Conservation (phyloP, 1,284 basidiomycete genomes). For the Malassezia sp. region DNA sequence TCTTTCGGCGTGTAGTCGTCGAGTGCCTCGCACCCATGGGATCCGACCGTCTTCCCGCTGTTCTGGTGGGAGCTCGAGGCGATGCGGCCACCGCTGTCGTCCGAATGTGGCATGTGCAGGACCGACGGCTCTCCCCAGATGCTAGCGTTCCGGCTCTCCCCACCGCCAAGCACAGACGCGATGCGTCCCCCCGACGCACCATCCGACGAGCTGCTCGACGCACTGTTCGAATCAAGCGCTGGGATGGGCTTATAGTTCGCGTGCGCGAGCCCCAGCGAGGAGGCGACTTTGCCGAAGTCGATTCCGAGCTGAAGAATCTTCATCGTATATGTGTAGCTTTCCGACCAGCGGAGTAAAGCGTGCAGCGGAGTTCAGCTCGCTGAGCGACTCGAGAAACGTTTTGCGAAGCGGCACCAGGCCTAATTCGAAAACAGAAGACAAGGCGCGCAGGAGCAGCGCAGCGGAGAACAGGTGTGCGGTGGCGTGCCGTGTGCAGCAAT, state of each 20-base stretch:
- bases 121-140: constrained; percentile 32
- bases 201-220: constrained; percentile 3
- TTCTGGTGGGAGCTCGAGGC: neutral
- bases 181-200: constrained; percentile 8
- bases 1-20: constrained; percentile 29
- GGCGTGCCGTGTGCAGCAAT: too few species aligned
- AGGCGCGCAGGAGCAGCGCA: too few species aligned
- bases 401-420: too few species aligned
- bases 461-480: too few species aligned
- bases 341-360: constrained; percentile 12
- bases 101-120: too few species aligned
- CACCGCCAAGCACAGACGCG: neutral
- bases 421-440: too few species aligned
- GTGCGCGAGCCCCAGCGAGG: constrained; percentile 32
- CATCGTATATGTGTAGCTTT: constrained; percentile 2
- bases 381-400: too few species aligned
- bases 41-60: constrained; percentile 24
- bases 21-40: constrained; percentile 31
- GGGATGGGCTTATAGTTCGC: constrained; percentile 46
- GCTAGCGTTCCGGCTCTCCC: constrained; percentile 10
- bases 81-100: constrained; percentile 1
- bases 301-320: constrained; percentile 2
- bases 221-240: constrained; percentile 20
- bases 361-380: too few species aligned
- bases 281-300: constrained; percentile 21